A percentile compares a stretch with the other conserved stretches of the same genome.
Conservation (phyloP, 495 filamentous ascomycete genomes). For the Neurospora tetraspora region DNA sequence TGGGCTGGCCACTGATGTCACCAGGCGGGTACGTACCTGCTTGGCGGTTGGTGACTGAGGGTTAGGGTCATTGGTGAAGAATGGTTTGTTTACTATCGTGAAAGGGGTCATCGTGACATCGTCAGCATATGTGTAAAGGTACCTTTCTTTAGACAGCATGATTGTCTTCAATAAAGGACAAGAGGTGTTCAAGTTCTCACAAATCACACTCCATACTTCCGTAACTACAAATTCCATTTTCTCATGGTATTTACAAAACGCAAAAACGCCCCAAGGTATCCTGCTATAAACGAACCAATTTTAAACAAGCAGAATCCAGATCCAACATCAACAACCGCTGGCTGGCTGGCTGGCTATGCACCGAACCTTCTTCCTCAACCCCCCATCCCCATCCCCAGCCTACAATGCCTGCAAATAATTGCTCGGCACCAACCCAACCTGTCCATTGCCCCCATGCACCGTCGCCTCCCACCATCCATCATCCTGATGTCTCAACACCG, state of each 20-base stretch:
- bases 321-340: neutral
- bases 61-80: neutral
- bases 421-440: slow-evolving; percentile 83
- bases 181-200: neutral
- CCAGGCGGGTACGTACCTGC: neutral
- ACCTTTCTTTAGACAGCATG: neutral
- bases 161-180: neutral
- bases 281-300: neutral
- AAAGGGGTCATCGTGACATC: neutral
- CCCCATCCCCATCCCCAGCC: neutral
- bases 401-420: slow-evolving; percentile 84
- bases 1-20: neutral
- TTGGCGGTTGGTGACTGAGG: neutral
- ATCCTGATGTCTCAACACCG: slow-evolving; percentile 85
- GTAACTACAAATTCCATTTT: neutral
- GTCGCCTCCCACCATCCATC: slow-evolving; percentile 99
- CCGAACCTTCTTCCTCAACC: neutral
- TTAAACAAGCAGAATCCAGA: neutral
- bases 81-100: neutral
- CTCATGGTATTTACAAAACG: slow-evolving; percentile 3
- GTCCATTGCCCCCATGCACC: slow-evolving; percentile 61
- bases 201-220: neutral
- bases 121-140: neutral
- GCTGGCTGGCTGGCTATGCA: neutral
- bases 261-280: neutral